Evolutionary conservation across 2,329 filamentous ascomycete genomes (phyloP).

Genomic region (Epichloe gansuensis): DNA sequence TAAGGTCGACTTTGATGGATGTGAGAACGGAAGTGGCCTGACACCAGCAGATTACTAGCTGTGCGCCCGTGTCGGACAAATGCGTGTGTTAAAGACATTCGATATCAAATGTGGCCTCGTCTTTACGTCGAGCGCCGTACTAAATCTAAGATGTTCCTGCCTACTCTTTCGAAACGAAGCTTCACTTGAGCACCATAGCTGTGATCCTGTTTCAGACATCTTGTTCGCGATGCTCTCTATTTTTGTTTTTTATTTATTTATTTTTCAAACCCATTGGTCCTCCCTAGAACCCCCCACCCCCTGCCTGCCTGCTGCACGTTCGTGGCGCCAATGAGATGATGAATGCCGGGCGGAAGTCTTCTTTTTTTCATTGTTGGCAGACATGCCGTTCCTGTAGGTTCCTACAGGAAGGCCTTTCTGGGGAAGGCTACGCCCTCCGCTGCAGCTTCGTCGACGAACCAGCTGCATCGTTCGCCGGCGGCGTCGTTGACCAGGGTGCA

Average conservation of each 20-base stretch:
- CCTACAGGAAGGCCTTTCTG: conserved; percentile 50
- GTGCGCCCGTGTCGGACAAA: too few relatives aligned
- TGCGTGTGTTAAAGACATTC: too few relatives aligned
- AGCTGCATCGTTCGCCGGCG: conserved; percentile 76
- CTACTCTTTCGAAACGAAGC: too few relatives aligned
- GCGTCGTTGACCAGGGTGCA: conserved; percentile 80
- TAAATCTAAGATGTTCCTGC: neutral
- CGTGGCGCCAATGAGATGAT: neutral
- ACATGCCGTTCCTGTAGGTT: conserved; percentile 20
- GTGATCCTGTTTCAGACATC: too few relatives aligned
- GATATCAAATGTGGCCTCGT: too few relatives aligned
- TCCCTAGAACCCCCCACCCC: neutral
- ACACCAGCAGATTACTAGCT: too few relatives aligned
- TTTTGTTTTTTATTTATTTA: too few relatives aligned
- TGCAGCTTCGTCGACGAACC: conserved; percentile 85
- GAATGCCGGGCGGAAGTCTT: neutral
- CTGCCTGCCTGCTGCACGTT: neutral
- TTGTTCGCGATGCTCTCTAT: too few relatives aligned
- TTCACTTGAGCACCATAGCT: too few relatives aligned
- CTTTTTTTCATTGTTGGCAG: neutral
- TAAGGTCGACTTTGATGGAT: too few relatives aligned
- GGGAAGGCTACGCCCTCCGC: conserved; percentile 79
- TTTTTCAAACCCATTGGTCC: too few relatives aligned
- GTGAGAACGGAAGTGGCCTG: too few relatives aligned
- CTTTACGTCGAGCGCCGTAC: neutral